A percentile compares a stretch with the other conserved stretches of the same genome.
Evolutionary conservation across 108 stramenopile species (phyloP).

Genomic region (Ochromonas danica): DNA sequence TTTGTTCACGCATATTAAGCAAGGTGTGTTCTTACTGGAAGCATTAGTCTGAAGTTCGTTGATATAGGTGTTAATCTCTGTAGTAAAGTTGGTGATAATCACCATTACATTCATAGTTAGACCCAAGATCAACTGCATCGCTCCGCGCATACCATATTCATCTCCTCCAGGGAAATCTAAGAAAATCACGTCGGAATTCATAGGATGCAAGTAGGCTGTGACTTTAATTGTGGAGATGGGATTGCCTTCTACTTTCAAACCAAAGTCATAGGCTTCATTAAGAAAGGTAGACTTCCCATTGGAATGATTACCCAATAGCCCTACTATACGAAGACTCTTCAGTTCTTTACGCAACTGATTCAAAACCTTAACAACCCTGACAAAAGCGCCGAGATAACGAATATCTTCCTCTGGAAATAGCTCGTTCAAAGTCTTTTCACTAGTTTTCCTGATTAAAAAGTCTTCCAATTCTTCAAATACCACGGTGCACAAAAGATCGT

Average conservation of each 20-base stretch:
- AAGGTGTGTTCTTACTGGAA: neutral
- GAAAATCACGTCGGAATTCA: neutral
- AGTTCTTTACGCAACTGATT: neutral
- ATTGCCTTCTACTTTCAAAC: neutral
- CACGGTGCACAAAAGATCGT: neutral
- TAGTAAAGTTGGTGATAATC: neutral
- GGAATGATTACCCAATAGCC: neutral
- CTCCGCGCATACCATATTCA: neutral
- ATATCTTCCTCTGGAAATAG: neutral
- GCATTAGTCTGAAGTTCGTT: neutral
- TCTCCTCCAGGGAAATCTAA: neutral
- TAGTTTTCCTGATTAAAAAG: neutral
- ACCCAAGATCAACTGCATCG: neutral
- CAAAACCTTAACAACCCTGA: neutral
- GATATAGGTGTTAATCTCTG: neutral
- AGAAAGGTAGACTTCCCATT: neutral
- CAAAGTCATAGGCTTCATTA: neutral
- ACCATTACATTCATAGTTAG: neutral
- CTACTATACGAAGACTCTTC: neutral
- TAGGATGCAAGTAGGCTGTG: neutral
- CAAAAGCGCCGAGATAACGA: neutral
- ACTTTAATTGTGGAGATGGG: neutral
- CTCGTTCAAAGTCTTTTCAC: neutral
- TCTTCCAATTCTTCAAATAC: neutral
- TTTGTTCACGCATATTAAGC: neutral